Base-by-base conservation (phyloP, 441 rosid genomes). In the Pelargonium citronellum region DNA sequence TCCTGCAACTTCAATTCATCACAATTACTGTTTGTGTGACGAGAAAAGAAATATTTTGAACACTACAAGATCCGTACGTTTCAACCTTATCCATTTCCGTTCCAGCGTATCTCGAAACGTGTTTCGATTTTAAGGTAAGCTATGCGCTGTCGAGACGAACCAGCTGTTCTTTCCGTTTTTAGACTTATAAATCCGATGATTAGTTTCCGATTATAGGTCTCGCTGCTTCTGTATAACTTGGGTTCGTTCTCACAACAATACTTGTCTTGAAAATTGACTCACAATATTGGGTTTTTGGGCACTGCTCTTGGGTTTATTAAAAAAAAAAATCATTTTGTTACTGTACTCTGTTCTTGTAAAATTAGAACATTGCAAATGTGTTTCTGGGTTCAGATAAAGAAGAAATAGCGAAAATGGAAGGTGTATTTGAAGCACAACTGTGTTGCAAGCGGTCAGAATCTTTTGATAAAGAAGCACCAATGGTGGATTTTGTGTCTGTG, bases 401-500 rank as follows among this genome's bases (percentile, higher is more conserved):
- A 53, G 74, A n/a, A 58, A 19, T 43, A 71, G 65, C 58, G 69
- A 47, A 17, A 41, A 89, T 85, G 88, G 88, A 78, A 69, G 69
- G 79, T 72, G 81, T 78, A 58, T 72, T 69, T 17, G 75, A 71
- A 4, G 76, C 70, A 30, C 74, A 67, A 27, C 53, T 73, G n/a
- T 79, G 72, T 55, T 53, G 55, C 24, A 69, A 74, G 51, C 79
- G 37, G 67, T 16, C 62, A 27, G 62, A 47, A 34, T 41, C 66
- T 15, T 15, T 55, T 62, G 69, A 67, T 57, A 47, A 74, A 41
- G 60, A 22, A 49, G 65, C 47, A 7, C 62, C 73, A 64, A 57
- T 71, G 64, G 69, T 73, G 74, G 87, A 84, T 67, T 51, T 68
- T 81, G 93, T 77, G 73, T 83, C 75, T 78, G 86, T 87, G 71